Base-by-base conservation (phyloP, 768 basidiomycete genomes). In the Lactarius tabidus region DNA sequence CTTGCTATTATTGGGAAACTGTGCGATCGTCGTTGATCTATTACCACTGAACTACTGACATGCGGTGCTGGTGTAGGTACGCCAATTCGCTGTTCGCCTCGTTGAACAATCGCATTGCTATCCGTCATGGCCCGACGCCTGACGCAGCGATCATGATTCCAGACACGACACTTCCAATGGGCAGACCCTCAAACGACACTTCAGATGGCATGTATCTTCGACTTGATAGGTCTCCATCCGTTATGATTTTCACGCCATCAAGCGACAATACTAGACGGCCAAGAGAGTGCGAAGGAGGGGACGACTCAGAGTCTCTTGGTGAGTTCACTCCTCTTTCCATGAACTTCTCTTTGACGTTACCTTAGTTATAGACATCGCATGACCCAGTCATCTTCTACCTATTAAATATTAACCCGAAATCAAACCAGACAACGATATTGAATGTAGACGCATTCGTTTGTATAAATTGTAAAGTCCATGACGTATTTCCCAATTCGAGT, bases 71-170 rank as follows among this genome's bases (percentile, higher is more conserved):
- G 53, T 7, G 6, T 45, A 65, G 64, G 43, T 60, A 61, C 55
- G 55, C 64, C 3, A 65, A 65, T 41, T 45, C 59, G 18, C 59
- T 65, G 35, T 53, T 65, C 54, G 53, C 60, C 1, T 60, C 64
- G 4, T 39, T 65, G 26, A 65, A 65, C 29, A 65, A 65, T 17
- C 64, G 64, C 43, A 59, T 65, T 41, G 59, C 59, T 3, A 36
- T 60, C 9, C 59, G 64, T 29, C 43, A 48, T 3, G 20, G 20
- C 23, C 2, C 56, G 10, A 23, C 6, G 0, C 45, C n/a, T 5
- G 23, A 23, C 5, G 45, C 45, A 48, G 45, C 45, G 45, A 48
- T 48, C 23, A 48, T n/a, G n/a, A 23, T 17, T 31, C 53, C 28
- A 31, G 29, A 14, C 29, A 3, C 17, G 28, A 31, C 53, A 54